phyloP scores from a whole-genome alignment of 1,139 yeast species.

The Candida albicans region DNA sequence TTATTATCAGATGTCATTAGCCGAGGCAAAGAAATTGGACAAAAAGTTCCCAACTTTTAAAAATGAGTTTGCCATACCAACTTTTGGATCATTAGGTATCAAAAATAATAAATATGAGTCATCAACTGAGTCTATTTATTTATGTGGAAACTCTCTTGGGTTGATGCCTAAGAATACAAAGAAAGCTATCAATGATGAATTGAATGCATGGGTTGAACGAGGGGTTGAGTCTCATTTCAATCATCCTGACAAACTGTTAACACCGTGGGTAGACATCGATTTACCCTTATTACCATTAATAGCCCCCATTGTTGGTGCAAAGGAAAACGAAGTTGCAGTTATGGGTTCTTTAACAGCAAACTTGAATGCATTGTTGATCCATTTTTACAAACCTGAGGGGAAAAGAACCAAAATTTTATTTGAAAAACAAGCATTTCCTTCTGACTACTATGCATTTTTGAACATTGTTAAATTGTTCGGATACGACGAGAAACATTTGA shows the following conservation, averaged over 20 bases:
- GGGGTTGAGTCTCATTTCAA: constrained; percentile 87
- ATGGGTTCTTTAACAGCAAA: constrained; percentile 88
- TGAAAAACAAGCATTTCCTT: constrained; percentile 88
- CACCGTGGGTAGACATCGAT: constrained; percentile 83
- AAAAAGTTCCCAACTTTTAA: constrained; percentile 34
- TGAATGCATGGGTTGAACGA: constrained; percentile 76
- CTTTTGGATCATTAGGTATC: constrained; percentile 54
- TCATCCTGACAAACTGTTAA: constrained; percentile 50
- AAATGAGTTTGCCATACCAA: constrained; percentile 58
- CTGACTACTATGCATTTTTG: constrained; percentile 83
- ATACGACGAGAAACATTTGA: constrained; percentile 54
- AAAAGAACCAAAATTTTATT: constrained; percentile 68
- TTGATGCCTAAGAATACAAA: constrained; percentile 73
- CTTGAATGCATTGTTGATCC: constrained; percentile 68
- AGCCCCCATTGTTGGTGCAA: constrained; percentile 77
- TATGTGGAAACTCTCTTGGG: constrained; percentile 92
- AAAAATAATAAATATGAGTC: constrained; percentile 17
- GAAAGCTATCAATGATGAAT: constrained; percentile 59
- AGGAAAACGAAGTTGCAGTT: constrained; percentile 70
- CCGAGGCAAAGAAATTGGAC: constrained; percentile 32
- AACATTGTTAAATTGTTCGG: constrained; percentile 72
- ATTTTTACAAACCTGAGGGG: constrained; percentile 71
- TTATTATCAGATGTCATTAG: constrained; percentile 11
- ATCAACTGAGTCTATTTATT: constrained; percentile 47
- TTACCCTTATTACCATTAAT: constrained; percentile 68